These are phyloP conservation scores for Rhodamnia rubescens DNA, from an alignment of 345 rosid species.

Conservation along the genomic window DNA sequence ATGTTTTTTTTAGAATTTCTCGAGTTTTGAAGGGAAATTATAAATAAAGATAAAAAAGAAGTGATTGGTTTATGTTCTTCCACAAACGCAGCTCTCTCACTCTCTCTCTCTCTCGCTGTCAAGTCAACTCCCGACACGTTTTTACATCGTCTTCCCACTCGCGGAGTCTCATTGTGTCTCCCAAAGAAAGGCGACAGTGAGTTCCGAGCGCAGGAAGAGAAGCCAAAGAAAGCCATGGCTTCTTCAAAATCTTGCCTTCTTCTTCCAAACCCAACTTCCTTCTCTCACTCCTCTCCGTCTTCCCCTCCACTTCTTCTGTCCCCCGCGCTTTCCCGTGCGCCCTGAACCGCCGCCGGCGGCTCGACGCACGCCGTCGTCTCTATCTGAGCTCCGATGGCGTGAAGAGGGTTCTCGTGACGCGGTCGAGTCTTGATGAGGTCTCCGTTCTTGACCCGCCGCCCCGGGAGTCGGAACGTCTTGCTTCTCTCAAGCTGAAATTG, in stretches of 20 bases:
- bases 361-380: not conserved
- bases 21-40: not conserved
- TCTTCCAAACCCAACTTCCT: not conserved
- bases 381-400: not conserved
- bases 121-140: too few species aligned
- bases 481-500: not conserved
- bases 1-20: not conserved
- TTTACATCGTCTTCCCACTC: not conserved
- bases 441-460: not conserved
- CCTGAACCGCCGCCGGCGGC: not conserved
- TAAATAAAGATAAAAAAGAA: not conserved
- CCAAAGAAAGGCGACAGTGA: not conserved
- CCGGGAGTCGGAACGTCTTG: not conserved
- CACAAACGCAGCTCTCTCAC: not conserved
- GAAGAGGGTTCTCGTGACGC: not conserved
- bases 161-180: not conserved
- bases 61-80: not conserved
- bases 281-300: not conserved
- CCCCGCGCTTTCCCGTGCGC: not conserved
- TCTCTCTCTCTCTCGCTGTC: not conserved
- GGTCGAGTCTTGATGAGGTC: slow-evolving; percentile 10
- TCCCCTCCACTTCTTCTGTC: not conserved
- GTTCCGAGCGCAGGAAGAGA: not conserved
- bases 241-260: not conserved
- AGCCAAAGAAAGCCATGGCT: not conserved